Conservation (phyloP, 164 flowering plant species). For the Sextonia rubra region DNA sequence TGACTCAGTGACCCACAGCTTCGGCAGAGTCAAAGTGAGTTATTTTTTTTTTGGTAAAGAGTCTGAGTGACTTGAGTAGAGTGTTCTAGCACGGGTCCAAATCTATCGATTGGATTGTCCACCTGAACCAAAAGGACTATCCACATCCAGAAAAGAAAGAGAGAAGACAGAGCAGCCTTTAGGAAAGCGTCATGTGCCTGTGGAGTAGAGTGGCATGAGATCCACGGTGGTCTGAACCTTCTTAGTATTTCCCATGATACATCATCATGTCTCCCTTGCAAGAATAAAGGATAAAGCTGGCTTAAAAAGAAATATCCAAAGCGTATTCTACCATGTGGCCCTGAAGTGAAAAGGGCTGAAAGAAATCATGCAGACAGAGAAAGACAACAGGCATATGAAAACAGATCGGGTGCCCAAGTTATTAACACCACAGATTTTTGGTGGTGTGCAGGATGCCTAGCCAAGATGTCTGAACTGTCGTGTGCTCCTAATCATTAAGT, state of each 20-base stretch:
- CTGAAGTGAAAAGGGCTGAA: not conserved
- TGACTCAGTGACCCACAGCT: no score
- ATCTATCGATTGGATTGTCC: not conserved
- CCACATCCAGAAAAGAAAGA: not conserved
- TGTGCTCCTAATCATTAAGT: not conserved
- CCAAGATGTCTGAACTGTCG: not conserved
- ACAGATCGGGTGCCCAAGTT: not conserved
- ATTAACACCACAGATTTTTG: not conserved
- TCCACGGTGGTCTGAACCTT: not conserved
- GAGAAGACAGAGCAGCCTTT: not conserved
- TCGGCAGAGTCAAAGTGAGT: no score
- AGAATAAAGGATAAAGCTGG: not conserved
- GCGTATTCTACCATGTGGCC: not conserved
- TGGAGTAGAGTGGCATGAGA: no score
- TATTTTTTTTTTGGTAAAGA: no score
- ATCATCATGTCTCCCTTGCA: no score
- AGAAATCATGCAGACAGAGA: not conserved
- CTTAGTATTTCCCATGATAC: not conserved
- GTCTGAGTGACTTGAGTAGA: no score
- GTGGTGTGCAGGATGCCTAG: no score
- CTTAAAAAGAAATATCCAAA: not conserved
- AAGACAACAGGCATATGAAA: not conserved
- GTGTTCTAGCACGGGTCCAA: not conserved
- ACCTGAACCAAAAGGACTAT: not conserved
- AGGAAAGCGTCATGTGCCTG: not conserved